Evolutionary conservation across 768 basidiomycete species (phyloP), one percentile per base, ranked within the genome.

Genomic region (Auriscalpium microsporum): DNA sequence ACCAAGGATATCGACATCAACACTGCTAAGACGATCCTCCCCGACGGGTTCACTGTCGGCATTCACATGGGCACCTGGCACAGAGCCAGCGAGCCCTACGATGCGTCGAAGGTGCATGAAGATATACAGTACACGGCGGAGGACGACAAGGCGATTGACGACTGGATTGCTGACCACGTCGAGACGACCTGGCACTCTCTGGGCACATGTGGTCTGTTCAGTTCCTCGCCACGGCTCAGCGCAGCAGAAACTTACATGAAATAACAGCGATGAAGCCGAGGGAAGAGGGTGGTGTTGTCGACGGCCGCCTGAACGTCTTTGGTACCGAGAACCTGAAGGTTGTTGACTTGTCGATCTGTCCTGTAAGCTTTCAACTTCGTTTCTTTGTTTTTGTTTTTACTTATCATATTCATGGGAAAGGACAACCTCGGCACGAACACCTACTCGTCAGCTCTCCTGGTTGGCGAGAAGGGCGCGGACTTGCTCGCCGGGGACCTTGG

Each of bases 101-200:
- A 84, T 57, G 71, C 79, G 1, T 63, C 61, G 60, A 83, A 82
- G 67, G 75, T 84, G 10, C 80, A 83, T 62, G 76, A 84, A 56
- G 79, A 85, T 56, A 78, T 86, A 71, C 74, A 78, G 65, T 87
- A 86, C 70, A 76, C 75, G 47, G 71, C 75, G 60, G 84, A 86
- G 50, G 85, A 86, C 67, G 84, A 86, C 69, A 68, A 80, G 65
- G 84, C 83, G 42, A 87, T 86, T 62, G 85, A 86, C 63, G 78
- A 84, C 59, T 86, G 83, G 84, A 70, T 83, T 57, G 69, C 81
- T 52, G 72, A 84, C 67, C 83, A 86, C 66, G 84, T 87, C 62
- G 85, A 86, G 74, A 86, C 85, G 10, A 86, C 84, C 54, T 86
- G 85, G 85, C 85, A 87, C 74, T 82, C 80, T 66, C 73, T 86